Conservation (phyloP, 768 basidiomycete species). For the Leccinellum luteum region DNA sequence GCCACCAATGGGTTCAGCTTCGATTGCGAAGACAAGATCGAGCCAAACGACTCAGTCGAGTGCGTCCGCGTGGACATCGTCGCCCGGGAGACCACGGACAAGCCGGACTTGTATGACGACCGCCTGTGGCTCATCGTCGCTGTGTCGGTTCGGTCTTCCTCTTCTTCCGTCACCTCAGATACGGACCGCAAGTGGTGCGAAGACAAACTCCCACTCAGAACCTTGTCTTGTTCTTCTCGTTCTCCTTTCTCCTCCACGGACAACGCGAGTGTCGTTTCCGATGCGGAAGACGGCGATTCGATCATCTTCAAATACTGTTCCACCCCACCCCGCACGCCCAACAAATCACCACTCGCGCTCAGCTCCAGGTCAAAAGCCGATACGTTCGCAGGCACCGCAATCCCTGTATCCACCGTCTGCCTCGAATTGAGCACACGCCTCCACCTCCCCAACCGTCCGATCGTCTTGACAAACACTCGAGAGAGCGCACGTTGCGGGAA, state of each 20-base stretch:
- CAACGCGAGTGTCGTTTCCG: slow-evolving; percentile 2
- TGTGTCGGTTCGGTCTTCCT: slow-evolving; percentile 22
- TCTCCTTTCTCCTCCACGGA: neutral
- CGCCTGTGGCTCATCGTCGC: slow-evolving; percentile 14
- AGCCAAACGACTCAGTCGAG: slow-evolving; percentile 35
- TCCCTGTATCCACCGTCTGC: slow-evolving; percentile 34
- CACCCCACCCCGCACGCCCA: slow-evolving; percentile 59
- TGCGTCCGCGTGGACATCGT: slow-evolving; percentile 27
- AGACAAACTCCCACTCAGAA: slow-evolving; percentile 1
- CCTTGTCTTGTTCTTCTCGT: slow-evolving; percentile 9
- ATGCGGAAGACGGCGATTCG: slow-evolving; percentile 32
- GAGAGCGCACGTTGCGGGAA: slow-evolving; percentile 66
- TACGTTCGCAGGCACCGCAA: slow-evolving; percentile 43
- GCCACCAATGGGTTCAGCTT: slow-evolving; percentile 31
- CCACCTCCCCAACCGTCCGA: slow-evolving; percentile 81
- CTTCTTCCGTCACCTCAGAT: slow-evolving; percentile 32
- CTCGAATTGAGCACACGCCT: slow-evolving; percentile 67
- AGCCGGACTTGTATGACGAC: slow-evolving; percentile 22
- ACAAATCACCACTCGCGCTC: slow-evolving; percentile 56
- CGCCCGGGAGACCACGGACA: slow-evolving; percentile 20
- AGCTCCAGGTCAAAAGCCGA: slow-evolving; percentile 73
- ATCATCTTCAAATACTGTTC: slow-evolving; percentile 65
- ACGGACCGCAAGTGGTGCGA: slow-evolving; percentile 29
- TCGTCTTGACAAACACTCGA: slow-evolving; percentile 75
- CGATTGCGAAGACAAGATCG: slow-evolving; percentile 31